Conservation (phyloP, 805 yeast species). For the Danielia oregonensis region DNA sequence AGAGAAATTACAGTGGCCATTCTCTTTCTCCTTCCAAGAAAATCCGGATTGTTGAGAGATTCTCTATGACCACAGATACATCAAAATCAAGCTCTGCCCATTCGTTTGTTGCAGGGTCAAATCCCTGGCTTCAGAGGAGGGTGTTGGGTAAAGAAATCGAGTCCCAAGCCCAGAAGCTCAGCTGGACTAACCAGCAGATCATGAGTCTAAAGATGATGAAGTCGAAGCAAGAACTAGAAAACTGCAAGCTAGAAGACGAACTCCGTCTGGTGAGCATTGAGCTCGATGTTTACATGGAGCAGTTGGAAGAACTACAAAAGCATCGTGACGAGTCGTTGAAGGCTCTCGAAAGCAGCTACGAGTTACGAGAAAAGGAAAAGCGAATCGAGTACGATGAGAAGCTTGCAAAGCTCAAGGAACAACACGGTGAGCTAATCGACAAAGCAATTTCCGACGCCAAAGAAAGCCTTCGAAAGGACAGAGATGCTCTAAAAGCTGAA, state of each 20-base stretch:
- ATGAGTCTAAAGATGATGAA: slow-evolving; percentile 34
- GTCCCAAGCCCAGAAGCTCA: slow-evolving; percentile 7
- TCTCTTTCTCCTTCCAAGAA: background rate
- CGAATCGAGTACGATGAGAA: slow-evolving; percentile 18
- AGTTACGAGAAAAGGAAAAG: slow-evolving; percentile 19
- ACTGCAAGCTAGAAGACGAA: slow-evolving; percentile 29
- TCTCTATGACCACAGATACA: background rate
- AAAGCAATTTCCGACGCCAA: slow-evolving; percentile 23
- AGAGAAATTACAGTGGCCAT: background rate
- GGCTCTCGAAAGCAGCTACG: slow-evolving; percentile 16
- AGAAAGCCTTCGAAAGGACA: slow-evolving; percentile 2
- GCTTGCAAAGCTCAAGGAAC: slow-evolving; percentile 24
- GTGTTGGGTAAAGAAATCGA: slow-evolving; percentile 4
- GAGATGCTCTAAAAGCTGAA: slow-evolving; percentile 2
- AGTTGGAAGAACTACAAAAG: slow-evolving; percentile 26
- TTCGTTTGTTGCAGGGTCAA: background rate
- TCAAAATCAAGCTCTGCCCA: background rate
- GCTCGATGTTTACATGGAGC: slow-evolving; percentile 29
- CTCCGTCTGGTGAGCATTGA: slow-evolving; percentile 36
- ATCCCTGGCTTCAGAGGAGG: too few relatives aligned
- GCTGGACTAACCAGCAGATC: slow-evolving; percentile 11
- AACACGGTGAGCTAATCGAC: slow-evolving; percentile 33
- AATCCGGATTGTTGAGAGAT: slow-evolving; percentile 3
- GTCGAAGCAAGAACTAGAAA: slow-evolving; percentile 35
- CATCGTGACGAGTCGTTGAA: slow-evolving; percentile 20